These are phyloP conservation scores for Leccinum fibrillosum DNA, from an alignment of 768 basidiomycete species.

Conservation along the genomic window DNA sequence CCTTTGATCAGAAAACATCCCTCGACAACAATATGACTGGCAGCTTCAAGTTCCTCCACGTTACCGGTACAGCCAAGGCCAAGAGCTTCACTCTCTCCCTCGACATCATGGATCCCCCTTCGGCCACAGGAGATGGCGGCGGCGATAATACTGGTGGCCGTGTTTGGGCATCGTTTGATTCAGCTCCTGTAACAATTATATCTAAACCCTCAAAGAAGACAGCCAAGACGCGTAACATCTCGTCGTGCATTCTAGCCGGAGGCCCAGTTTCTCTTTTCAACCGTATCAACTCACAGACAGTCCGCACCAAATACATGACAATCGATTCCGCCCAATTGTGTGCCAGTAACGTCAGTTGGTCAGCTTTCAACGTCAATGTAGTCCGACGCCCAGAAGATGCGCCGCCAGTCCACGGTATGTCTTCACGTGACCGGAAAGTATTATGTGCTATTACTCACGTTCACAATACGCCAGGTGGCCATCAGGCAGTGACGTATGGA, in stretches of 20 bases:
- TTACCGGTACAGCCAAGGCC: conserved; percentile 83
- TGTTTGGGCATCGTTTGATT: conserved; percentile 89
- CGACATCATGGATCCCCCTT: conserved; percentile 77
- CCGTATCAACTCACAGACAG: conserved; percentile 94
- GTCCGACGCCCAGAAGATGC: conserved; percentile 69
- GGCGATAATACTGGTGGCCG: conserved; percentile 48
- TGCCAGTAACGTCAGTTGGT: conserved; percentile 91
- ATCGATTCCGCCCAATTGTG: conserved; percentile 80
- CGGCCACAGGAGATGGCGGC: conserved; percentile 39
- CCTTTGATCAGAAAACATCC: conserved; percentile 80
- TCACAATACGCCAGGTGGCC: conserved; percentile 49
- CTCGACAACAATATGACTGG: conserved; percentile 82
- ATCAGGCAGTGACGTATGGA: conserved; percentile 88
- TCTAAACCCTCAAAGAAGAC: conserved; percentile 98
- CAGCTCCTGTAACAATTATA: conserved; percentile 89
- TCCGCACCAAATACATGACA: conserved; percentile 96
- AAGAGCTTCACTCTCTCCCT: conserved; percentile 87
- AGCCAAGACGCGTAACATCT: conserved; percentile 89
- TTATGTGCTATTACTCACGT: conserved; percentile 38
- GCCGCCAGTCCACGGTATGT: conserved; percentile 59
- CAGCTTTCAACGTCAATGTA: conserved; percentile 91
- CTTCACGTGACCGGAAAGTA: conserved; percentile 47
- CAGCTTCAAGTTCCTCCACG: conserved; percentile 90
- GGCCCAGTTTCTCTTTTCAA: conserved; percentile 93
- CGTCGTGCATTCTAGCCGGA: conserved; percentile 84